phyloP scores from a whole-genome alignment of 352 stramenopile species.

The Pythium brassicae region DNA sequence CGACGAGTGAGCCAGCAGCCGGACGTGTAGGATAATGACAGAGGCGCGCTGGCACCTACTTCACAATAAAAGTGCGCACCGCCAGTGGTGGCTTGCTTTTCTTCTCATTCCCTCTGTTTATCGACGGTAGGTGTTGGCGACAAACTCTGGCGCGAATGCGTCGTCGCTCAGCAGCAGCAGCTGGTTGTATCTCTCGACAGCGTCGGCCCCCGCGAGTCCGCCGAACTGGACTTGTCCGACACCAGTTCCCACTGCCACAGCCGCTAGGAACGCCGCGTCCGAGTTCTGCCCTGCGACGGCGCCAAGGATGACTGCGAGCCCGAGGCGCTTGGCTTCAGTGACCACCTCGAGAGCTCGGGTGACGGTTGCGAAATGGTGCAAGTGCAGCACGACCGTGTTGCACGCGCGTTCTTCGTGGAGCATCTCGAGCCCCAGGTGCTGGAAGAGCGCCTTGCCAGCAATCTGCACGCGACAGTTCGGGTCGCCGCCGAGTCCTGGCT shows the following conservation, averaged over 20 bases:
- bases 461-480: slow-evolving; percentile 45
- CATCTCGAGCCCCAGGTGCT: slow-evolving; percentile 30
- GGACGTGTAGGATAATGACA: background rate
- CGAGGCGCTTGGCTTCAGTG: slow-evolving; percentile 41
- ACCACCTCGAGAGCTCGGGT: slow-evolving; percentile 37
- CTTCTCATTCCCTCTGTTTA: slow-evolving; percentile 3
- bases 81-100: no score
- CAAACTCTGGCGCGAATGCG: slow-evolving; percentile 39
- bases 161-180: slow-evolving; percentile 41
- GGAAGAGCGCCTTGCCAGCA: slow-evolving; percentile 31
- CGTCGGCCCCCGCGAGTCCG: slow-evolving; percentile 35
- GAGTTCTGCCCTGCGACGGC: slow-evolving; percentile 24
- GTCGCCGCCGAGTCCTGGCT: slow-evolving; percentile 27
- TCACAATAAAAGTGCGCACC: background rate
- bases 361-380: slow-evolving; percentile 52
- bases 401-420: slow-evolving; percentile 51
- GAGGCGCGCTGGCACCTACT: background rate
- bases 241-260: slow-evolving; percentile 45
- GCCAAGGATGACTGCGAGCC: slow-evolving; percentile 48
- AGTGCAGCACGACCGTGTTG: slow-evolving; percentile 54
- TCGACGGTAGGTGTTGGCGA: slow-evolving; percentile 22
- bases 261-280: slow-evolving; percentile 35
- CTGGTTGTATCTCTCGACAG: slow-evolving; percentile 54
- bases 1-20: slow-evolving; percentile 17
- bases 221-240: slow-evolving; percentile 74